These are phyloP conservation scores for Allium fistulosum DNA, from an alignment of 106 monocot species.

Conservation along the genomic window DNA sequence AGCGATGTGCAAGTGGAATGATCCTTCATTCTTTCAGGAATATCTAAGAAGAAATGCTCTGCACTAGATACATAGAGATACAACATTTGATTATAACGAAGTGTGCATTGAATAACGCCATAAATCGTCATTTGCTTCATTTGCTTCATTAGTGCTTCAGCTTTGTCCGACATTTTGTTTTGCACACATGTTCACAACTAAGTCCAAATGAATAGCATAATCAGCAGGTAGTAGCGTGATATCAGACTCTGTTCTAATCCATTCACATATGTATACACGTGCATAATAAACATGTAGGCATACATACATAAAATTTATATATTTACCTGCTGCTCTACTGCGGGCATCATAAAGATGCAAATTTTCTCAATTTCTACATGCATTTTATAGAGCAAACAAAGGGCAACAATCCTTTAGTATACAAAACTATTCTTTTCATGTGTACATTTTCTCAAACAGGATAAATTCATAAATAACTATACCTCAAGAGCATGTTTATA, in stretches of 20 bases:
- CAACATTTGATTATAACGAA: slow-evolving; percentile 90
- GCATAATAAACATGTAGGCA: background rate
- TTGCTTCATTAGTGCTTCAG: slow-evolving; percentile 60
- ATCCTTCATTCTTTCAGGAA: slow-evolving; percentile 64
- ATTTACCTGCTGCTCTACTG: background rate
- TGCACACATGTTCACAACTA: slow-evolving; percentile 76
- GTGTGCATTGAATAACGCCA: slow-evolving; percentile 40
- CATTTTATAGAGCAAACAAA: background rate
- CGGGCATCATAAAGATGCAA: too few species aligned
- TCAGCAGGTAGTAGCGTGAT: slow-evolving; percentile 77
- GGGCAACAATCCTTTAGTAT: too few species aligned
- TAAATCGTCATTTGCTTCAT: slow-evolving; percentile 52
- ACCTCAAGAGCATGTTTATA: slow-evolving; percentile 58
- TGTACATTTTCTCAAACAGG: slow-evolving; percentile 2
- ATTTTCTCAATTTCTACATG: too few species aligned
- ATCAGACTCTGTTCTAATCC: slow-evolving; percentile 62
- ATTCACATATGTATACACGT: slow-evolving; percentile 76
- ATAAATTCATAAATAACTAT: background rate
- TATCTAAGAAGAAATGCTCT: slow-evolving; percentile 89
- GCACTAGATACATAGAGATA: slow-evolving; percentile 63
- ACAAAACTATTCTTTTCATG: too few species aligned
- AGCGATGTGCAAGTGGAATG: slow-evolving; percentile 71
- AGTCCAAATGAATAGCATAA: slow-evolving; percentile 81
- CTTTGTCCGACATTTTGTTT: slow-evolving; percentile 43
- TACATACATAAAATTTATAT: background rate